These are phyloP conservation scores for Arctium minus DNA, from an alignment of 129 eudicot species.

Conservation along the genomic window DNA sequence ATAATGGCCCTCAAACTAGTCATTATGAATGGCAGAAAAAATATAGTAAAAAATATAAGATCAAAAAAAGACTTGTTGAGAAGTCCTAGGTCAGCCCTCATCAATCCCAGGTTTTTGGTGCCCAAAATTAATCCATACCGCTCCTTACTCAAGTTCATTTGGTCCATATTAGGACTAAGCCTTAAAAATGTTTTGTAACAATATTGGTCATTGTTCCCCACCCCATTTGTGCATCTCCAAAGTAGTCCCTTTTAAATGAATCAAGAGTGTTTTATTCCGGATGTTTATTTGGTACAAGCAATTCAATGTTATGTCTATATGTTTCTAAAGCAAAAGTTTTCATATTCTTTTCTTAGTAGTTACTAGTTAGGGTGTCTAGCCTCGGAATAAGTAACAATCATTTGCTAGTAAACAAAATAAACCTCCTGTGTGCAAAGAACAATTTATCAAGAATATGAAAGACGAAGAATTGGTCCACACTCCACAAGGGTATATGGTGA, in stretches of 20 bases:
- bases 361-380: not conserved
- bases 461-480: constrained; percentile 2
- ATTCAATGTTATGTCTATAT: not conserved
- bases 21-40: not conserved
- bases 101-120: not conserved
- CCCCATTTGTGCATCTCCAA: not conserved
- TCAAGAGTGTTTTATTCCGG: not conserved
- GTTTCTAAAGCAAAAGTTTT: not conserved
- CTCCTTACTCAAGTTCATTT: not conserved
- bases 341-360: not conserved
- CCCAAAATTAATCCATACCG: not conserved
- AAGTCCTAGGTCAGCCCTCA: not conserved
- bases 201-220: not conserved
- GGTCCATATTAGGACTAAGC: not conserved
- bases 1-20: not conserved
- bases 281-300: not conserved
- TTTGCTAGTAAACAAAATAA: not conserved
- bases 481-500: not conserved
- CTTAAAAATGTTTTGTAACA: not conserved
- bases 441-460: constrained; percentile 17
- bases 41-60: too few relatives aligned
- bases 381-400: not conserved
- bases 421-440: not conserved
- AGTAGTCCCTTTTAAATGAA: not conserved
- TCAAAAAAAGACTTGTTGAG: too few relatives aligned